phyloP scores from a whole-genome alignment of 805 yeast species.

The Nematodospora valgi region DNA sequence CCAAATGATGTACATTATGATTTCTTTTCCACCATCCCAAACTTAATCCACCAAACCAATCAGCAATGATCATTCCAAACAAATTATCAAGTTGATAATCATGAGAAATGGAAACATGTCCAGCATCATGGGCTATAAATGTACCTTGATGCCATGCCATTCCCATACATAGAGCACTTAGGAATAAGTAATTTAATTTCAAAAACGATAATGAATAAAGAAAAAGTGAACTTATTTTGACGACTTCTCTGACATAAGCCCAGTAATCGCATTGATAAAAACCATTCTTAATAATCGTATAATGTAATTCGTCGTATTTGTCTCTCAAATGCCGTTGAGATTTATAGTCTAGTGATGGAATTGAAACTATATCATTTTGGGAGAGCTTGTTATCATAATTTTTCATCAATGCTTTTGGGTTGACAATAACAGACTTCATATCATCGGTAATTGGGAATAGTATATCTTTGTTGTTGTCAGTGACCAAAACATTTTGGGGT shows the following conservation, averaged over 20 bases:
- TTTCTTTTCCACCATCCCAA: constrained; percentile 94
- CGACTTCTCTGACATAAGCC: constrained; percentile 65
- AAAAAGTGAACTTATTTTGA: constrained; percentile 57
- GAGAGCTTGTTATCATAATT: constrained; percentile 57
- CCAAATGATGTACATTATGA: constrained; percentile 88
- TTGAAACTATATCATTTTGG: constrained; percentile 48
- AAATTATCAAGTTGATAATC: constrained; percentile 72
- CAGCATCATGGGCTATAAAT: constrained; percentile 88
- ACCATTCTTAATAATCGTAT: constrained; percentile 51
- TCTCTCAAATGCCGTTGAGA: constrained; percentile 59
- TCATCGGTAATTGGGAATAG: constrained; percentile 29
- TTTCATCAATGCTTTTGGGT: constrained; percentile 51
- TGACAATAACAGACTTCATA: constrained; percentile 34
- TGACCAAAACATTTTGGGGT: constrained; percentile 45
- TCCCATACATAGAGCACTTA: constrained; percentile 67
- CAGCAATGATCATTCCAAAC: constrained; percentile 69
- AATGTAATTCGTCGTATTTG: constrained; percentile 62
- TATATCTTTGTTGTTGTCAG: constrained; percentile 29
- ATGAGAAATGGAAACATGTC: constrained; percentile 81
- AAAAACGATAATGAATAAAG: constrained; percentile 48
- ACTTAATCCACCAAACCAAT: constrained; percentile 83
- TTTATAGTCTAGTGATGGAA: constrained; percentile 64
- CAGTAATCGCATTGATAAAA: constrained; percentile 71
- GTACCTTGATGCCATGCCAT: constrained; percentile 87
- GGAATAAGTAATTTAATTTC: constrained; percentile 39